These are phyloP conservation scores for Haplographium delicatum DNA, from an alignment of 495 filamentous ascomycete genomes.

Conservation along the genomic window DNA sequence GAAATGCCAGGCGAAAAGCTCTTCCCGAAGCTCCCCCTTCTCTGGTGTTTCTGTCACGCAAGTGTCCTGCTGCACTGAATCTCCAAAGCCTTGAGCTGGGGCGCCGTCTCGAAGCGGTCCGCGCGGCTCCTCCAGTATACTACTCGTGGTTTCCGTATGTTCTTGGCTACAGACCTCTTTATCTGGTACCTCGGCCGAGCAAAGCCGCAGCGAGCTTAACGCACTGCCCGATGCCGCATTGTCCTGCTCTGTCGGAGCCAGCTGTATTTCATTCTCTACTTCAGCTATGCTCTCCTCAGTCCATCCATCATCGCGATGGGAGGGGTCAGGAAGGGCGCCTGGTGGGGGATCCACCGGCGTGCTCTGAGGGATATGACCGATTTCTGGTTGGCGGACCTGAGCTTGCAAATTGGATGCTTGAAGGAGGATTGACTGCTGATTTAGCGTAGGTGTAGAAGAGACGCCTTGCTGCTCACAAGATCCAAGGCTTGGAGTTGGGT, in stretches of 20 bases:
- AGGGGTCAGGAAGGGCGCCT: conserved; percentile 7
- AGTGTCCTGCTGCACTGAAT: conserved; percentile 3
- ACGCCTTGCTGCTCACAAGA: conserved; percentile 11
- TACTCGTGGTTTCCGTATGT: not conserved
- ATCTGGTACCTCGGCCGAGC: not conserved
- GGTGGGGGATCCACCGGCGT: conserved; percentile 9
- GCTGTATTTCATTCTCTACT: conserved; percentile 12
- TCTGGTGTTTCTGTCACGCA: not conserved
- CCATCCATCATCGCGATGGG: conserved; percentile 18
- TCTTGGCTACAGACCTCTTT: conserved; percentile 7
- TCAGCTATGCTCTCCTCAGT: conserved; percentile 13
- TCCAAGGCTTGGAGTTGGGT: not conserved
- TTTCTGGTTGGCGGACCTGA: conserved; percentile 18
- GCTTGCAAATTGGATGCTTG: conserved; percentile 14
- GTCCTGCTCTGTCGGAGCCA: conserved; percentile 13
- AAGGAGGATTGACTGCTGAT: conserved; percentile 6
- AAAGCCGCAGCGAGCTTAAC: not conserved
- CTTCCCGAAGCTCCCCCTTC: not conserved
- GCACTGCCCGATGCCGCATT: conserved; percentile 3
- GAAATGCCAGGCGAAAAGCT: too few species aligned
- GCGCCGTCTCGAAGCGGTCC: not conserved
- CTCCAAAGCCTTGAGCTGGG: not conserved
- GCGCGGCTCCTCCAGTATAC: not conserved
- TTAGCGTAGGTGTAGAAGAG: conserved; percentile 14
- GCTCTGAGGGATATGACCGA: conserved; percentile 10